A percentile compares a stretch with the other conserved stretches of the same genome.
Conservation (phyloP, 2,329 filamentous ascomycete species). For the Paraphoma sp. region DNA sequence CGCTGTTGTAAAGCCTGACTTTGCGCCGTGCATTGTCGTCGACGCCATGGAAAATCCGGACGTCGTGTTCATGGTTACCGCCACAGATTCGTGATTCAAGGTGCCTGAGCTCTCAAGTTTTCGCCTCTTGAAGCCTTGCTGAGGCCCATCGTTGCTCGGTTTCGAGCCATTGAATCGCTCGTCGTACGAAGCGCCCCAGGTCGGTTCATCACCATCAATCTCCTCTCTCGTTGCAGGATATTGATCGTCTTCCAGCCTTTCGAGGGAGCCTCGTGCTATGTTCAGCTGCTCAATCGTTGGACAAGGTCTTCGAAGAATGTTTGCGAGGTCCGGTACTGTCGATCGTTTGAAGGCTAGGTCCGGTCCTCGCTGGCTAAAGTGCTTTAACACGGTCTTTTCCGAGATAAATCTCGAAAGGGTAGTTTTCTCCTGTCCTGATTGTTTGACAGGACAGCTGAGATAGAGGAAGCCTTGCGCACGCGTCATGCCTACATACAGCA, state of each 20-base stretch:
- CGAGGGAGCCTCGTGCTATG: constrained; percentile 28
- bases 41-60: constrained; percentile 35
- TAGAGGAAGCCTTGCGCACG: constrained; percentile 86
- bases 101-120: constrained; percentile 28
- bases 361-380: constrained; percentile 70
- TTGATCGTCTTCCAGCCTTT: constrained; percentile 43
- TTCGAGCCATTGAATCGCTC: constrained; percentile 11
- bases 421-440: constrained; percentile 66
- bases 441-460: constrained; percentile 77
- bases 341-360: constrained; percentile 64
- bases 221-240: constrained; percentile 46
- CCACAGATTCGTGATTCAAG: constrained; percentile 12
- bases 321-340: constrained; percentile 70
- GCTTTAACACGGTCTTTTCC: constrained; percentile 57
- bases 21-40: constrained; percentile 27
- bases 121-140: constrained; percentile 31
- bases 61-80: constrained; percentile 40
- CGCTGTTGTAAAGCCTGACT: constrained; percentile 49
- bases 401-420: constrained; percentile 77
- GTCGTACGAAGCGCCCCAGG: constrained; percentile 22
- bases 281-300: constrained; percentile 56
- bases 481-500: constrained; percentile 97
- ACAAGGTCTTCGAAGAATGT: constrained; percentile 70
- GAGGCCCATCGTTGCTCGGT: constrained; percentile 4
- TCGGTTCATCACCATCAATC: constrained; percentile 35